Percentiles rank a stretch among this genome's conserved stretches.
These are phyloP conservation scores for Entelexis paramagnoliae DNA, from an alignment of 1,139 yeast species.

Conservation along the genomic window DNA sequence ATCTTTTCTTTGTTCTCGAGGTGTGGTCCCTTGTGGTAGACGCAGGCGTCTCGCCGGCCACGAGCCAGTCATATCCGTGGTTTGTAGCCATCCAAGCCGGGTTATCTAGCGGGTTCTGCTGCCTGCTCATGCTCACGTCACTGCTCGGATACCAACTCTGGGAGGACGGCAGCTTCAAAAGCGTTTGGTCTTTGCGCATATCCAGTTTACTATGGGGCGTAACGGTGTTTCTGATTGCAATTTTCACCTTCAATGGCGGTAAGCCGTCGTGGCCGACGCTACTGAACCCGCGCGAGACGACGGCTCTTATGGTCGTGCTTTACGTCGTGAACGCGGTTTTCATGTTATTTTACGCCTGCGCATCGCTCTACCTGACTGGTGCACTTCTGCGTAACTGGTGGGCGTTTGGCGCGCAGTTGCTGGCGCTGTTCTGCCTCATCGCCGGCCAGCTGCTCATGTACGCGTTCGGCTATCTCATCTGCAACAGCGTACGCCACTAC, in stretches of 20 bases:
- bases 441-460: conserved; percentile 69
- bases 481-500: conserved; percentile 68
- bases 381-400: conserved; percentile 62
- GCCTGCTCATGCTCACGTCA: conserved; percentile 62
- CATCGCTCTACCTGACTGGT: conserved; percentile 64
- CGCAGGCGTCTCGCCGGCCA: conserved; percentile 87
- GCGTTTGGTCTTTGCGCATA: conserved; percentile 46
- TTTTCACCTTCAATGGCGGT: conserved; percentile 56
- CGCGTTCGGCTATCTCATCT: conserved; percentile 54
- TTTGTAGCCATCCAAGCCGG: conserved; percentile 78
- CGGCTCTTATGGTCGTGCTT: conserved; percentile 55
- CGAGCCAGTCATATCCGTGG: conserved; percentile 61
- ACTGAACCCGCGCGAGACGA: conserved; percentile 41
- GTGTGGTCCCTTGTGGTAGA: conserved; percentile 68
- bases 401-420: conserved; percentile 72
- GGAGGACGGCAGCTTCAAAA: conserved; percentile 77
- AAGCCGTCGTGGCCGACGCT: conserved; percentile 21
- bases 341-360: conserved; percentile 45
- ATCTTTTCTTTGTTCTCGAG: conserved; percentile 47
- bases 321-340: conserved; percentile 63
- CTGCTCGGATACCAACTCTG: conserved; percentile 75
- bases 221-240: conserved; percentile 48
- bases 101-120: conserved; percentile 57
- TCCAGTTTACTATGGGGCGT: conserved; percentile 41
- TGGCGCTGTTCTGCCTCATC: conserved; percentile 65